phyloP scores from a whole-genome alignment of 2,329 filamentous ascomycete species.

The Clathrospora elynae region DNA sequence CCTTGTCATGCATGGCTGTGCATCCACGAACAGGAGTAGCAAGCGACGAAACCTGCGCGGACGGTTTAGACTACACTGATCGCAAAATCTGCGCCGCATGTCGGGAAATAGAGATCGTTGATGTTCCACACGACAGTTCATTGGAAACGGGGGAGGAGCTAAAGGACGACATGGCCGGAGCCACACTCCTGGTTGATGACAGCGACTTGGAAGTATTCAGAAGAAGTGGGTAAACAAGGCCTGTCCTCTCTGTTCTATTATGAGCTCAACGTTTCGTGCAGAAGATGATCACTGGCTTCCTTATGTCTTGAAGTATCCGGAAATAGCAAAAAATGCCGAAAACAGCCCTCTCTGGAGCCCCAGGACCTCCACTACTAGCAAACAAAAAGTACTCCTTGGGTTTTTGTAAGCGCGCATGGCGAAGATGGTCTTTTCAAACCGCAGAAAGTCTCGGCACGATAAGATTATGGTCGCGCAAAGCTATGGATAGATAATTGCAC shows the following conservation, averaged over 20 bases:
- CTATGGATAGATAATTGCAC: not conserved
- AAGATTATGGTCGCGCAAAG: not conserved
- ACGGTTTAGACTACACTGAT: too few species aligned
- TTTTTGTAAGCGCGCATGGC: not conserved
- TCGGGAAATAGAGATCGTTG: not conserved
- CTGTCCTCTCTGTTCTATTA: too few species aligned
- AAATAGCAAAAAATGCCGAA: too few species aligned
- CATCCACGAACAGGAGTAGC: not conserved
- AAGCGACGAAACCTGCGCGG: not conserved
- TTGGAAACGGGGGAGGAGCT: not conserved
- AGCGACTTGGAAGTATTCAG: too few species aligned
- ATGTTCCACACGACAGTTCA: not conserved
- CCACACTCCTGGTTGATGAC: not conserved
- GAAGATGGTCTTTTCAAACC: not conserved
- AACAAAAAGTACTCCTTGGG: too few species aligned
- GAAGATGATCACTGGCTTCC: too few species aligned
- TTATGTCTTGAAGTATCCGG: too few species aligned
- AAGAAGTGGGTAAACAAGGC: too few species aligned
- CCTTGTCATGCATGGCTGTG: too few species aligned
- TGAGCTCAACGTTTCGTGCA: too few species aligned
- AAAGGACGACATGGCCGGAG: not conserved
- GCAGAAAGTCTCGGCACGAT: not conserved
- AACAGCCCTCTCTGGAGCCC: too few species aligned
- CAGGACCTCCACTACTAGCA: too few species aligned
- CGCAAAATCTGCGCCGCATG: not conserved